These are phyloP conservation scores for Sclerotinia spermophila DNA, from an alignment of 2,329 filamentous ascomycete genomes.

Conservation along the genomic window DNA sequence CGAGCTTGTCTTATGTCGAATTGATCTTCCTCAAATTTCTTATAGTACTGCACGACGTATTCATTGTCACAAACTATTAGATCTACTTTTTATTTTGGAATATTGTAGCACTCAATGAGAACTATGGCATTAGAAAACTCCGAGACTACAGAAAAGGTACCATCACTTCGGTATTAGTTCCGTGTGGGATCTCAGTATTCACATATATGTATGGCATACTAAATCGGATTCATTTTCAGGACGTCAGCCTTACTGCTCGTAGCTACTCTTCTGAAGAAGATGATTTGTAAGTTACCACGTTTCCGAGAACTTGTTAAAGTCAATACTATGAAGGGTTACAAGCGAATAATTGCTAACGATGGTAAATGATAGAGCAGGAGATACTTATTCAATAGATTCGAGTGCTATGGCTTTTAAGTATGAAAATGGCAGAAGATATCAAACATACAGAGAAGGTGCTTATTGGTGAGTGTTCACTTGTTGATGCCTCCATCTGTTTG, in stretches of 20 bases:
- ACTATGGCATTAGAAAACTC: constrained; percentile 2
- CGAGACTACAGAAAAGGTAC: background rate
- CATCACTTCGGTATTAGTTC: background rate
- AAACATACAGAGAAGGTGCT: constrained; percentile 44
- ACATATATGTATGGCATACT: background rate
- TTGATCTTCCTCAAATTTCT: background rate
- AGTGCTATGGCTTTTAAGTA: constrained; percentile 32
- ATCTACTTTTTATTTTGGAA: background rate
- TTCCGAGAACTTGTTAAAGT: background rate
- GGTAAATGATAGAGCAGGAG: constrained; percentile 17
- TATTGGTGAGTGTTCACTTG: constrained; percentile 28
- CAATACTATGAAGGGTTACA: background rate
- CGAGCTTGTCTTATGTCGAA: background rate
- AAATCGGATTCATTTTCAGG: background rate
- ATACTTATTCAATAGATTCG: constrained; percentile 38
- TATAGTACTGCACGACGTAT: background rate
- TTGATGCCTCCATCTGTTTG: background rate
- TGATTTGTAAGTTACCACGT: constrained; percentile 2
- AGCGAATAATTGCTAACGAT: background rate
- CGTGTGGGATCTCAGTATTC: background rate
- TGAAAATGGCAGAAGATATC: constrained; percentile 50
- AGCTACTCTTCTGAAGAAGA: constrained; percentile 11
- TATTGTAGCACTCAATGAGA: background rate
- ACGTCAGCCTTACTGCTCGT: background rate
- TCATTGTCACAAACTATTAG: too few relatives aligned